Evolutionary conservation across 2,329 filamentous ascomycete genomes (phyloP).

Genomic region (Phoma sp.): DNA sequence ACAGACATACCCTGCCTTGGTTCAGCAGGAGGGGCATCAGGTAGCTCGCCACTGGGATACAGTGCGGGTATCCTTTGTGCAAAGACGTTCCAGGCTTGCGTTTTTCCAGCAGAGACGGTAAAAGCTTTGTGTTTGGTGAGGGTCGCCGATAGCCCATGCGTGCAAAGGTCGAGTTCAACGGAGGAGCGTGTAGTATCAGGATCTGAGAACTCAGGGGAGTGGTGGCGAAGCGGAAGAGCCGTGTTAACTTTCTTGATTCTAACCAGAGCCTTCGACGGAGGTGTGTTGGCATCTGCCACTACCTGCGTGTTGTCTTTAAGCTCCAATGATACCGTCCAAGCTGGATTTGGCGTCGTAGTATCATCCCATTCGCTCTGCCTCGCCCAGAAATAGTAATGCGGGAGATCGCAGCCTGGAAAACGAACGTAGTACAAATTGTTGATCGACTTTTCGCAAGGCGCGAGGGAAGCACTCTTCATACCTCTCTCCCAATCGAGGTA

Average conservation of each 20-base stretch:
- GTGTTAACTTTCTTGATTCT: slow-evolving; percentile 17
- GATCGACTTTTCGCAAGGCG: slow-evolving; percentile 5
- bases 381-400: slow-evolving; percentile 45
- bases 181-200: slow-evolving; percentile 12
- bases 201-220: neutral
- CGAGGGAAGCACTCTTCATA: neutral
- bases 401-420: slow-evolving; percentile 36
- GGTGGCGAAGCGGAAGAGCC: neutral
- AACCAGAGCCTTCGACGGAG: neutral
- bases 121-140: slow-evolving; percentile 13
- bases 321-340: slow-evolving; percentile 6
- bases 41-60: slow-evolving; percentile 31
- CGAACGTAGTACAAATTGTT: slow-evolving; percentile 38
- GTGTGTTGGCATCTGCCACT: neutral
- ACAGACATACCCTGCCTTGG: slow-evolving; percentile 13
- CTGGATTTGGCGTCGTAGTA: slow-evolving; percentile 28
- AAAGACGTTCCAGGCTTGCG: slow-evolving; percentile 23
- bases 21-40: slow-evolving; percentile 28
- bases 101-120: slow-evolving; percentile 21
- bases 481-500: slow-evolving; percentile 29
- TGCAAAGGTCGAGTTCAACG: slow-evolving; percentile 28
- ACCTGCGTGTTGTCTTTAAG: neutral
- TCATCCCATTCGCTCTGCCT: slow-evolving; percentile 28
- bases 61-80: slow-evolving; percentile 14
- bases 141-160: slow-evolving; percentile 17